phyloP scores from a whole-genome alignment of 208 protist species.

The Wallacemonas collosoma region DNA sequence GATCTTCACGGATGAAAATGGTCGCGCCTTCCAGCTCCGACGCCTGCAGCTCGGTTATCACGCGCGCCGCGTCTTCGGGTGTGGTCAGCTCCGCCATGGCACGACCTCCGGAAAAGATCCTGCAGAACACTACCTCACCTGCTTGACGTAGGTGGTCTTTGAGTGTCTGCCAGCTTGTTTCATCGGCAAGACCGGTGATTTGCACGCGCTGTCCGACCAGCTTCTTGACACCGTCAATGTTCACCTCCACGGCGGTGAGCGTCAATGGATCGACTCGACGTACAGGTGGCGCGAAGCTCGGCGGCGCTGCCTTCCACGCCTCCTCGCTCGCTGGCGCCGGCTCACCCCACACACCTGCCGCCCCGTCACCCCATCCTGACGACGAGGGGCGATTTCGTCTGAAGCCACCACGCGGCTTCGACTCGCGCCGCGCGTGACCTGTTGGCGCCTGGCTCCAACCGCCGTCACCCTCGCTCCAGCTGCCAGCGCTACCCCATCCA shows the following conservation, averaged over 20 bases:
- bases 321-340: constrained; percentile 72
- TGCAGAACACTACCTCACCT: constrained; percentile 81
- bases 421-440: not conserved
- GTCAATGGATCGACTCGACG: constrained; percentile 87
- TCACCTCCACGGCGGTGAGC: constrained; percentile 87
- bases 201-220: constrained; percentile 87
- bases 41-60: constrained; percentile 84
- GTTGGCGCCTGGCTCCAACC: constrained; percentile 18
- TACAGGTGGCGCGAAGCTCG: constrained; percentile 83
- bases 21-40: constrained; percentile 86
- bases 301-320: constrained; percentile 76
- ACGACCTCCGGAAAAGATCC: constrained; percentile 71
- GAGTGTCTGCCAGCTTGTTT: constrained; percentile 88
- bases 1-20: constrained; percentile 84
- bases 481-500: constrained; percentile 16
- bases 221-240: constrained; percentile 89
- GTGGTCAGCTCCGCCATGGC: constrained; percentile 87
- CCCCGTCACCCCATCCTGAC: constrained; percentile 27
- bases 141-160: constrained; percentile 90
- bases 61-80: constrained; percentile 77
- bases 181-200: constrained; percentile 78
- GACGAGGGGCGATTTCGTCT: constrained; percentile 26
- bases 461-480: constrained; percentile 17
- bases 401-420: constrained; percentile 3
- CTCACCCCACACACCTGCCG: constrained; percentile 60